Base-by-base conservation (phyloP, 73 alveolate species). In the Paramecium primaurelia region DNA sequence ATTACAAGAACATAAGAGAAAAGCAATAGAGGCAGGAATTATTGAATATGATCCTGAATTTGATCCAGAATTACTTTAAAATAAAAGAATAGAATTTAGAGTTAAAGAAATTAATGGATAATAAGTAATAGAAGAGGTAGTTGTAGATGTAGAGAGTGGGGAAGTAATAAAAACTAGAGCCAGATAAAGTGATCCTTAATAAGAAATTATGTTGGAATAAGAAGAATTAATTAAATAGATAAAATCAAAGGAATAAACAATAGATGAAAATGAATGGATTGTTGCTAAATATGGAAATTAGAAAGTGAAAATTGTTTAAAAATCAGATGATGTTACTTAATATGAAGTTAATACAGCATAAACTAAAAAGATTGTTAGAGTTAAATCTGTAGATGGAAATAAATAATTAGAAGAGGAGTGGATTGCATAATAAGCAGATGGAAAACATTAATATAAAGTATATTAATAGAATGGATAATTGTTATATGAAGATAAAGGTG, bases 261-360 rank as follows among this genome's bases (percentile, higher is more conserved):
- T 80, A 6, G 75, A 42, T 80, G 91, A 80, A 45, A 80, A 80
- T 80, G 44, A 80, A 47, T 80, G 91, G 91, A 80, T 80, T 22
- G 16, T 80, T 7, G 36, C 71, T n/a, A 80, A 80, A 32, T 80
- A 80, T 80, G 91, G 91, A 40, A 26, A 80, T 22, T 64, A 64
- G 47, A 80, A 47, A 25, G 91, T 80, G 12, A 80, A 80, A n/a
- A 12, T 80, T 1, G 7, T 80, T 22, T 22, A 80, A 6, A 80
- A 80, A 80, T 26, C 49, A 45, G 44, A 47, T 44, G 44, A 40
- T 26, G 47, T 44, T 20, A 80, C 75, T 25, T 80, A 42, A 47
- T 80, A 80, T 49, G 71, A 80, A 25, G 91, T 80, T 20, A 45
- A 47, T 42, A 47, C 71, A 18, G 91, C 47, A 22, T 36, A 42